Evolutionary conservation across 2,329 filamentous ascomycete species (phyloP).

Genomic region (Diaporthe sp.): DNA sequence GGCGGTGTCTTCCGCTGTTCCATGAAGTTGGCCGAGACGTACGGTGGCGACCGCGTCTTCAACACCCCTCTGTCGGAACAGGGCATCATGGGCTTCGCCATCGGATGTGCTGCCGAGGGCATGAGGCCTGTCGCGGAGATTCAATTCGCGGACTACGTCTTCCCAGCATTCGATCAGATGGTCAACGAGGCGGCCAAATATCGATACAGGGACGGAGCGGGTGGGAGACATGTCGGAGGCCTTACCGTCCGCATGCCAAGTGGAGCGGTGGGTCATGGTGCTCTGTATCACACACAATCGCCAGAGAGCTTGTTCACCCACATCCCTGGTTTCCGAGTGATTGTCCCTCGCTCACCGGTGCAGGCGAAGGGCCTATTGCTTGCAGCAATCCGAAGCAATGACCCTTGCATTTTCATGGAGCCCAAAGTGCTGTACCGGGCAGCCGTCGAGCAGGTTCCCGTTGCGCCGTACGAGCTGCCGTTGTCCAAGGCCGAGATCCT

Average conservation of each 20-base stretch:
- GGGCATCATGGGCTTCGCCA: slow-evolving; percentile 75
- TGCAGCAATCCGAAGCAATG: slow-evolving; percentile 80
- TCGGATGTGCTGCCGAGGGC: slow-evolving; percentile 73
- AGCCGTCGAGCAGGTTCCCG: slow-evolving; percentile 90
- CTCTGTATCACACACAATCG: slow-evolving; percentile 87
- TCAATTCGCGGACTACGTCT: slow-evolving; percentile 83
- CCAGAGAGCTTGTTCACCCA: slow-evolving; percentile 91
- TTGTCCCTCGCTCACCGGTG: slow-evolving; percentile 85
- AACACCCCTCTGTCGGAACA: slow-evolving; percentile 78
- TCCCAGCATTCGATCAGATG: slow-evolving; percentile 80
- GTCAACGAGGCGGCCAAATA: slow-evolving; percentile 84
- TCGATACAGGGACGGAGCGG: slow-evolving; percentile 76
- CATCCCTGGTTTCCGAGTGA: slow-evolving; percentile 84
- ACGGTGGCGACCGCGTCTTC: slow-evolving; percentile 76
- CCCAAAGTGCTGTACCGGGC: slow-evolving; percentile 94
- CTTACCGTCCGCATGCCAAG: slow-evolving; percentile 91
- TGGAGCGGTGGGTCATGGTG: slow-evolving; percentile 90
- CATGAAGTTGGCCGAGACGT: slow-evolving; percentile 73
- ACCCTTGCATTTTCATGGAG: slow-evolving; percentile 93
- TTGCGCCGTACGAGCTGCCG: slow-evolving; percentile 82
- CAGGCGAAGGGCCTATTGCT: slow-evolving; percentile 91
- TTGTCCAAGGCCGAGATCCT: slow-evolving; percentile 87
- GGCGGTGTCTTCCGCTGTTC: slow-evolving; percentile 77
- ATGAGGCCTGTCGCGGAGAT: slow-evolving; percentile 77
- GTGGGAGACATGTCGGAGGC: slow-evolving; percentile 74